Evolutionary conservation across 2,329 filamentous ascomycete genomes (phyloP).

Genomic region (Diplodia scrobiculata): DNA sequence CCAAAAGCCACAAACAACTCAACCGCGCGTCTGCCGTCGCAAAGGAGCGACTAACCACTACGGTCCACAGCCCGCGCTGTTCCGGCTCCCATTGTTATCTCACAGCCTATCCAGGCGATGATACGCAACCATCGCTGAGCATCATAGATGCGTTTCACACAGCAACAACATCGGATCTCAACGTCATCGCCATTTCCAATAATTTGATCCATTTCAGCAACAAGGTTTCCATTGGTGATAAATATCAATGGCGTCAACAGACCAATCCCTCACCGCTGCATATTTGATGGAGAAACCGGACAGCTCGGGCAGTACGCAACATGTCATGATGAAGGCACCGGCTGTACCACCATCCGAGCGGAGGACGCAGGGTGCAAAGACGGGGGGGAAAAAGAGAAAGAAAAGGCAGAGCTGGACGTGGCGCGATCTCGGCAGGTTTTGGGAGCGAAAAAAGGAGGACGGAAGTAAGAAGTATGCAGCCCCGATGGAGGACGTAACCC

Average conservation of each 20-base stretch:
- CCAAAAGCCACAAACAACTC: background rate
- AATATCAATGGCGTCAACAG: background rate
- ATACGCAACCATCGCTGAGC: background rate
- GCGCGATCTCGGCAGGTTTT: background rate
- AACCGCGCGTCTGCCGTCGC: background rate
- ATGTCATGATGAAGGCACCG: background rate
- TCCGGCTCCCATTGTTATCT: background rate
- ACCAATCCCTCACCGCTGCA: background rate
- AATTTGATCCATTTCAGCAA: background rate
- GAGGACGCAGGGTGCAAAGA: background rate
- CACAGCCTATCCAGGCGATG: background rate
- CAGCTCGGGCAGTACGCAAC: constrained; percentile 2
- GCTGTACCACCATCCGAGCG: background rate
- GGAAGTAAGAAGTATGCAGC: constrained; percentile 16
- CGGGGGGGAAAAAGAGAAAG: background rate
- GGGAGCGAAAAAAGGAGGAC: constrained; percentile 12
- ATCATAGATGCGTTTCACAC: background rate
- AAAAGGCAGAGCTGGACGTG: background rate
- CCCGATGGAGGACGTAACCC: too few species aligned
- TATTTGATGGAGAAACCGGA: constrained; percentile 6
- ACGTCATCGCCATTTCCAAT: background rate
- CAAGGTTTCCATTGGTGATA: background rate
- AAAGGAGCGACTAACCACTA: background rate
- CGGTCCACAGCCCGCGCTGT: background rate
- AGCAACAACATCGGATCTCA: background rate